Percentiles rank a stretch among this genome's conserved stretches.
phyloP scores from a whole-genome alignment of 169 alveolate species.

The Eimeria necatrix region DNA sequence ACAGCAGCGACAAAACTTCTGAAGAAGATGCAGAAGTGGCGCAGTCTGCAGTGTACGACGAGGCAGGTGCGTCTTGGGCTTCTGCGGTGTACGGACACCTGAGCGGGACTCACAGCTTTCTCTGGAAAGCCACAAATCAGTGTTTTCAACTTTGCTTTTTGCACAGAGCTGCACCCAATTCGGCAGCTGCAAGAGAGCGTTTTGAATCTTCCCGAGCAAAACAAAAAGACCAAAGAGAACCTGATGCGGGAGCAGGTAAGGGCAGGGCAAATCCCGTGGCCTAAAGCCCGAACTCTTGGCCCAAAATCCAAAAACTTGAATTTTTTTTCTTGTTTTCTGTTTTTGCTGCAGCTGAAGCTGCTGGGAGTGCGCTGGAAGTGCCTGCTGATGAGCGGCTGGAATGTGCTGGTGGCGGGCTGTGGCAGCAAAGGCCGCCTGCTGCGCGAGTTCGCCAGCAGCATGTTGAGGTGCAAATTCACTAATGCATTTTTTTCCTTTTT shows the following conservation, averaged over 20 bases:
- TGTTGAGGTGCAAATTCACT: background rate
- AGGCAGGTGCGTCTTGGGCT: background rate
- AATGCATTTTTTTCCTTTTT: background rate
- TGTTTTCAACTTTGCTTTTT: background rate
- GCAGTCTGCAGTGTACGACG: background rate
- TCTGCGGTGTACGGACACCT: no score
- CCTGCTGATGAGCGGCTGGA: slow-evolving; percentile 68
- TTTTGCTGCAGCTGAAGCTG: slow-evolving; percentile 50
- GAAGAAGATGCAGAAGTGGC: background rate
- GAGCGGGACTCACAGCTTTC: no score
- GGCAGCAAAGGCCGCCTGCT: slow-evolving; percentile 75
- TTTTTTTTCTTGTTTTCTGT: background rate
- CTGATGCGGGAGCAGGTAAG: slow-evolving; percentile 53
- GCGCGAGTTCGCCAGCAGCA: slow-evolving; percentile 46
- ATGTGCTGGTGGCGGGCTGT: slow-evolving; percentile 73
- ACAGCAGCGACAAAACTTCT: background rate
- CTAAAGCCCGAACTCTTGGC: background rate
- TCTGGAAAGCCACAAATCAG: no score
- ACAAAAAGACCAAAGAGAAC: background rate
- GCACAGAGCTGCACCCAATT: slow-evolving; percentile 52
- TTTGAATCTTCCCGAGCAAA: slow-evolving; percentile 50
- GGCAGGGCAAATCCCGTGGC: background rate
- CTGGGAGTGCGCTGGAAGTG: slow-evolving; percentile 72
- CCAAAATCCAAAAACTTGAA: background rate
- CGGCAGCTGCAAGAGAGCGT: slow-evolving; percentile 64